A percentile compares a stretch with the other conserved stretches of the same genome.
phyloP scores from a whole-genome alignment of 495 filamentous ascomycete species.

The Podospora appendiculata region DNA sequence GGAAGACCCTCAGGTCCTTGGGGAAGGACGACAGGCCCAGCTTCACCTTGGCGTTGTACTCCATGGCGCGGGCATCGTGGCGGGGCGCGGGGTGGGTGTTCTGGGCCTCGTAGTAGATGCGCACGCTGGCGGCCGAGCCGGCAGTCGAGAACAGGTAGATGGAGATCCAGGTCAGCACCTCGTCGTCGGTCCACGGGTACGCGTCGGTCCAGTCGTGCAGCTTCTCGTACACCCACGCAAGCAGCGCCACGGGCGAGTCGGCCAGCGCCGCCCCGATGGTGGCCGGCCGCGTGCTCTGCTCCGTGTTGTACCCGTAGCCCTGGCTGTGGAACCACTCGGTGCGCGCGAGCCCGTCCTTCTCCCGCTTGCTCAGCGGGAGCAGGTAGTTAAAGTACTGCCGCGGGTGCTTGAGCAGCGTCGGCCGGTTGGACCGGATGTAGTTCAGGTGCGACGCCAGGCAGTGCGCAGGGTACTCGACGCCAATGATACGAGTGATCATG shows the following conservation, averaged over 20 bases:
- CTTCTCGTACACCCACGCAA: slow-evolving; percentile 67
- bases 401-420: slow-evolving; percentile 30
- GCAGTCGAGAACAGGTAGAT: slow-evolving; percentile 54
- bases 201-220: slow-evolving; percentile 59
- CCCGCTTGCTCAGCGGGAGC: slow-evolving; percentile 25
- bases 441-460: slow-evolving; percentile 61
- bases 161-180: slow-evolving; percentile 57
- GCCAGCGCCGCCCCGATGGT: slow-evolving; percentile 50
- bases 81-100: slow-evolving; percentile 7
- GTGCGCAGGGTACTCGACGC: slow-evolving; percentile 45
- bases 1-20: slow-evolving; percentile 42
- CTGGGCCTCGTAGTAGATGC: slow-evolving; percentile 54
- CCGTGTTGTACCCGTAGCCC: slow-evolving; percentile 48
- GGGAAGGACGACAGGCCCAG: slow-evolving; percentile 48
- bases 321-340: slow-evolving; percentile 42
- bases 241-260: slow-evolving; percentile 53
- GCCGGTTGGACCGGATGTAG: slow-evolving; percentile 35
- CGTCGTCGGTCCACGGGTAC: slow-evolving; percentile 62
- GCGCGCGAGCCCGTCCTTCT: slow-evolving; percentile 37
- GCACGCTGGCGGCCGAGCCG: slow-evolving; percentile 46
- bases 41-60: slow-evolving; percentile 33
- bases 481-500: slow-evolving; percentile 52
- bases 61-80: slow-evolving; percentile 1
- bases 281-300: slow-evolving; percentile 55
- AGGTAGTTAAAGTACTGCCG: slow-evolving; percentile 38